Evolutionary conservation across 345 rosid species (phyloP).

Genomic region (Mercurialis annua): DNA sequence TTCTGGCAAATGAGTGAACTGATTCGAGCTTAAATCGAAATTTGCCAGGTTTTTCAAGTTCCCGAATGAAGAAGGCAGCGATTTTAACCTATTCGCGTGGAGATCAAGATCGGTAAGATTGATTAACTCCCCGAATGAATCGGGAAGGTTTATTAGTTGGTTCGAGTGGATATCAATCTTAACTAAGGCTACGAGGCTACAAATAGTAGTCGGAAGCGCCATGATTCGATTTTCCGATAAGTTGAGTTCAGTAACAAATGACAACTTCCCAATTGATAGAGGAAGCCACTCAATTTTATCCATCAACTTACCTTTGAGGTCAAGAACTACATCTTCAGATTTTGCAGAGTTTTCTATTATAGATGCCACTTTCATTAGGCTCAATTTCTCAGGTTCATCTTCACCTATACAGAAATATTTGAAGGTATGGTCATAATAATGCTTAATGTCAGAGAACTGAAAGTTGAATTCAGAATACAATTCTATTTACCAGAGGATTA

Average conservation of each 20-base stretch:
- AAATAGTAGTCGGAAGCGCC: constrained; percentile 54
- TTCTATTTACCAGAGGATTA: background rate
- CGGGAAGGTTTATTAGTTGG: constrained; percentile 58
- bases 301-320: constrained; percentile 56
- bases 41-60: constrained; percentile 40
- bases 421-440: constrained; percentile 14
- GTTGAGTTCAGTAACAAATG: constrained; percentile 41
- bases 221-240: constrained; percentile 56
- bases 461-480: background rate
- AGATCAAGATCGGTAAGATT: constrained; percentile 52
- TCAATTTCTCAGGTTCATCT: constrained; percentile 40
- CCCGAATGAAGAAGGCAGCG: constrained; percentile 50
- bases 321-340: constrained; percentile 37
- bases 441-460: background rate
- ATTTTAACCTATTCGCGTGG: constrained; percentile 48
- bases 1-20: constrained; percentile 43
- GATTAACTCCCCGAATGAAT: constrained; percentile 47
- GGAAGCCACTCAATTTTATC: constrained; percentile 72
- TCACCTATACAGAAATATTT: constrained; percentile 29
- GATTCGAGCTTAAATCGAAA: constrained; percentile 55
- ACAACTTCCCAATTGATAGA: constrained; percentile 52
- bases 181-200: constrained; percentile 40
- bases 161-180: constrained; percentile 58
- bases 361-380: constrained; percentile 57
- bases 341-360: constrained; percentile 52